Evolutionary conservation across 208 protist species (phyloP).

Genomic region (Leishmania lainsoni): DNA sequence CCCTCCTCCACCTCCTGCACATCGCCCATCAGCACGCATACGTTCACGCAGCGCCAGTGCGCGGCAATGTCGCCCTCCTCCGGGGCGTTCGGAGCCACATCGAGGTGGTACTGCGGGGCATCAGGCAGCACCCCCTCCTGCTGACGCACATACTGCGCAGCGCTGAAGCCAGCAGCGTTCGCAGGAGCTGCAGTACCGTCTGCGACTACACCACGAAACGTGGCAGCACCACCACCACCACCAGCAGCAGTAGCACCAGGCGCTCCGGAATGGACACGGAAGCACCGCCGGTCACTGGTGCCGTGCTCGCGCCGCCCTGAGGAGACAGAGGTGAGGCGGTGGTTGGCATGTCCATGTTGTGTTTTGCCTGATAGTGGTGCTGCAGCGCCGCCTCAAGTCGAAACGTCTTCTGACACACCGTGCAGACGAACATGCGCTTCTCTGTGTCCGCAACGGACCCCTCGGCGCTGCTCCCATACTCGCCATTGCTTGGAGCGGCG

Average conservation of each 20-base stretch:
- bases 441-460: slow-evolving; percentile 37
- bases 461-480: not conserved
- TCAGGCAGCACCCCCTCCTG: slow-evolving; percentile 64
- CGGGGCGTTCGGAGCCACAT: slow-evolving; percentile 85
- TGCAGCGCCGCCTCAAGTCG: slow-evolving; percentile 86
- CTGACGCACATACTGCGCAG: slow-evolving; percentile 59
- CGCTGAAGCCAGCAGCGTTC: not conserved
- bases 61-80: slow-evolving; percentile 84
- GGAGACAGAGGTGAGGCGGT: not conserved
- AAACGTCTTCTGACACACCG: slow-evolving; percentile 89
- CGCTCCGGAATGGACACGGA: not conserved
- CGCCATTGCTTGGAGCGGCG: slow-evolving; percentile 9
- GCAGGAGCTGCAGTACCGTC: not conserved
- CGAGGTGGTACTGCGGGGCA: slow-evolving; percentile 81
- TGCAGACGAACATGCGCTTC: slow-evolving; percentile 80
- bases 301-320: not conserved
- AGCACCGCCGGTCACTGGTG: not conserved
- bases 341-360: slow-evolving; percentile 84
- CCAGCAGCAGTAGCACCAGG: not conserved
- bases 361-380: slow-evolving; percentile 91
- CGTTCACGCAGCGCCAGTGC: slow-evolving; percentile 87
- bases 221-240: not conserved
- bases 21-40: slow-evolving; percentile 75
- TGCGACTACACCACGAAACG: not conserved
- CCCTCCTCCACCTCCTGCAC: slow-evolving; percentile 82